Percentiles rank a stretch among this genome's conserved stretches.
phyloP scores from a whole-genome alignment of 768 basidiomycete genomes.

The Suillus decipiens region DNA sequence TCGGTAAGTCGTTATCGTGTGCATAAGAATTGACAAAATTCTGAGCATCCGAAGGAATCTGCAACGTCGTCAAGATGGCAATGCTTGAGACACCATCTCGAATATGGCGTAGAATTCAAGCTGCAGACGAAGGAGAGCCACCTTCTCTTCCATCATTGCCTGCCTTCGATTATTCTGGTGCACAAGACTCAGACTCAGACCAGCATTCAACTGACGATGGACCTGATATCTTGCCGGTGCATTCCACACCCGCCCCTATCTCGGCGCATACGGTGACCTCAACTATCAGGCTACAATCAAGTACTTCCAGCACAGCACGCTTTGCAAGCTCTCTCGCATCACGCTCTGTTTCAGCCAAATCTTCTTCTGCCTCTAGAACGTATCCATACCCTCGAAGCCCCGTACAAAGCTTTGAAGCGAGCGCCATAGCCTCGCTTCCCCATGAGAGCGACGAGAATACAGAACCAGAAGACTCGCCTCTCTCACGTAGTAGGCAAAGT shows the following conservation, averaged over 20 bases:
- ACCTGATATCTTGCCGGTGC: constrained; percentile 52
- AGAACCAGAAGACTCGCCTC: constrained; percentile 39
- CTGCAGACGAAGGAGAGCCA: constrained; percentile 71
- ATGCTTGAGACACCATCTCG: constrained; percentile 81
- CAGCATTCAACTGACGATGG: constrained; percentile 45
- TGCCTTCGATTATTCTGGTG: constrained; percentile 63
- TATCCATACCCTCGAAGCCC: constrained; percentile 29
- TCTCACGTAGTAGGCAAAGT: constrained; percentile 48
- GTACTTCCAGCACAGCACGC: constrained; percentile 50
- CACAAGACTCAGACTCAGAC: constrained; percentile 36
- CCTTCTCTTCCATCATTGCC: constrained; percentile 82
- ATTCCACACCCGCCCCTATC: constrained; percentile 63
- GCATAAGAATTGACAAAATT: neutral
- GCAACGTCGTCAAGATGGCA: constrained; percentile 35
- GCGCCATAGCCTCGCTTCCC: constrained; percentile 57
- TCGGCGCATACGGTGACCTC: constrained; percentile 53
- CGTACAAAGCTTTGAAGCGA: constrained; percentile 60
- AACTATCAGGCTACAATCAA: constrained; percentile 50
- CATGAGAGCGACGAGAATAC: constrained; percentile 36
- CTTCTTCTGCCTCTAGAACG: constrained; percentile 38
- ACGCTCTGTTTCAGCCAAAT: constrained; percentile 37
- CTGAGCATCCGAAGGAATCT: neutral
- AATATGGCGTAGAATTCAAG: constrained; percentile 83
- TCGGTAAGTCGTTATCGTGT: constrained; percentile 6
- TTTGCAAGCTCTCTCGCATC: constrained; percentile 56